These are phyloP conservation scores for Cercophora samala DNA, from an alignment of 495 filamentous ascomycete genomes.

Conservation along the genomic window DNA sequence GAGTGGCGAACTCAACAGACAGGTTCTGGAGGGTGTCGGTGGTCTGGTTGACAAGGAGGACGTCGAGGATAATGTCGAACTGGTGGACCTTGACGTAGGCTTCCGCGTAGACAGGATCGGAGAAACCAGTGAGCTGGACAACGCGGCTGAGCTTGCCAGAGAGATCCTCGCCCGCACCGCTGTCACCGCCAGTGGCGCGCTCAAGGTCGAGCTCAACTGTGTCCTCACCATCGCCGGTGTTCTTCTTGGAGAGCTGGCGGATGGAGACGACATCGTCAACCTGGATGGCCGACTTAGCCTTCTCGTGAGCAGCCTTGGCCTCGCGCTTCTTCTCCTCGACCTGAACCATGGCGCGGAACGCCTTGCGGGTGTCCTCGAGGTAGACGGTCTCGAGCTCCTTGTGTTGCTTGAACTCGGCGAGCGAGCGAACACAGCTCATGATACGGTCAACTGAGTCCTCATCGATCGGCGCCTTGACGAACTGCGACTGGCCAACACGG, in stretches of 20 bases:
- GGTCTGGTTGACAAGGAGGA: constrained; percentile 96
- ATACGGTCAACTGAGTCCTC: constrained; percentile 97
- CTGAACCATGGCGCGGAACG: constrained; percentile 97
- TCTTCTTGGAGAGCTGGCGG: constrained; percentile 90
- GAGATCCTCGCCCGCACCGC: constrained; percentile 70
- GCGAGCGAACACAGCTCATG: constrained; percentile 90
- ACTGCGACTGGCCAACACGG: constrained; percentile 94
- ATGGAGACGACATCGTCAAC: constrained; percentile 93
- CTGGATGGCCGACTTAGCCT: constrained; percentile 90
- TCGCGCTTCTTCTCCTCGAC: constrained; percentile 96
- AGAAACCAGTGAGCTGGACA: constrained; percentile 97
- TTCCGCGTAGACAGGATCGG: constrained; percentile 95
- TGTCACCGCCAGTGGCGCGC: constrained; percentile 89
- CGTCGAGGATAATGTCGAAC: constrained; percentile 97
- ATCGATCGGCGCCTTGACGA: constrained; percentile 95
- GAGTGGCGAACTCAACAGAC: constrained; percentile 94
- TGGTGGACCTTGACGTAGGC: constrained; percentile 98
- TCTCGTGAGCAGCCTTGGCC: constrained; percentile 84
- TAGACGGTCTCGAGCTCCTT: constrained; percentile 90
- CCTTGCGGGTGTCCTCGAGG: constrained; percentile 92
- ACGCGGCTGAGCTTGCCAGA: constrained; percentile 93
- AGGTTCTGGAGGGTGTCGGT: constrained; percentile 95
- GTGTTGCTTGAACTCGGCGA: constrained; percentile 85
- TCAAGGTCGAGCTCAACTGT: constrained; percentile 87
- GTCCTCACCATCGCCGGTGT: constrained; percentile 75